Conservation (phyloP, 495 filamentous ascomycete genomes). For the Tuber calosporum region DNA sequence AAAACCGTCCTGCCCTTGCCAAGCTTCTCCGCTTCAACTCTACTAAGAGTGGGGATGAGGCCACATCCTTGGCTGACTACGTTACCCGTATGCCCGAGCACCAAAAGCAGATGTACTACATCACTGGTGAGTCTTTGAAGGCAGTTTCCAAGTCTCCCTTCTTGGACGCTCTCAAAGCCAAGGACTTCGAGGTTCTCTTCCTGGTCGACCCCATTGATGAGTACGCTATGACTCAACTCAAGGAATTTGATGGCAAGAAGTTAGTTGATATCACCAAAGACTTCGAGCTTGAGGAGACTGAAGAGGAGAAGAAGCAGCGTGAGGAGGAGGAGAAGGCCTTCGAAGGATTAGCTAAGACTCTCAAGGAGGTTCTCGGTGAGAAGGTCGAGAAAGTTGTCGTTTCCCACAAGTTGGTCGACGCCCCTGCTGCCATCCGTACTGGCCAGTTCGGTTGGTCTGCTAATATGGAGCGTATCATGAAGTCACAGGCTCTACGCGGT, state of each 20-base stretch:
- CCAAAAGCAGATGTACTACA: constrained; percentile 99
- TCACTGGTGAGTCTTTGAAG: constrained; percentile 98
- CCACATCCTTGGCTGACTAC: constrained; percentile 91
- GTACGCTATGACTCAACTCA: constrained; percentile 99
- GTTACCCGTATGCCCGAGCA: constrained; percentile 98
- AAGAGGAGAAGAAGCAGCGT: constrained; percentile 96
- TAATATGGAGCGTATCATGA: constrained; percentile 99
- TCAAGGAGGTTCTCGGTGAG: constrained; percentile 98
- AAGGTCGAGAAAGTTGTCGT: constrained; percentile 99
- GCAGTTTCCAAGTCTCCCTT: constrained; percentile 96
- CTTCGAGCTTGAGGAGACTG: constrained; percentile 99
- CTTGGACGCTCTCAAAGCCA: constrained; percentile 97
- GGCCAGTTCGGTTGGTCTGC: constrained; percentile 99
- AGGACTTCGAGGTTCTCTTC: constrained; percentile 99
- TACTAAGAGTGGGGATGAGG: constrained; percentile 95
- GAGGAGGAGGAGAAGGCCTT: constrained; percentile 97
- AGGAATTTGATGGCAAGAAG: constrained; percentile 99
- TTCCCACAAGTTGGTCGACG: constrained; percentile 90
- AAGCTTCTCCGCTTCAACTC: constrained; percentile 99
- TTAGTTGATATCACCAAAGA: constrained; percentile 99
- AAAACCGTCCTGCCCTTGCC: constrained; percentile 87
- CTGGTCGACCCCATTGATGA: constrained; percentile 98
- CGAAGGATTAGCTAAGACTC: constrained; percentile 82
- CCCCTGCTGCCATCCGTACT: constrained; percentile 97
- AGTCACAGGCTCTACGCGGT: constrained; percentile 95